Evolutionary conservation across 2,329 filamentous ascomycete genomes (phyloP).

Genomic region (Knoxdaviesia capensis): DNA sequence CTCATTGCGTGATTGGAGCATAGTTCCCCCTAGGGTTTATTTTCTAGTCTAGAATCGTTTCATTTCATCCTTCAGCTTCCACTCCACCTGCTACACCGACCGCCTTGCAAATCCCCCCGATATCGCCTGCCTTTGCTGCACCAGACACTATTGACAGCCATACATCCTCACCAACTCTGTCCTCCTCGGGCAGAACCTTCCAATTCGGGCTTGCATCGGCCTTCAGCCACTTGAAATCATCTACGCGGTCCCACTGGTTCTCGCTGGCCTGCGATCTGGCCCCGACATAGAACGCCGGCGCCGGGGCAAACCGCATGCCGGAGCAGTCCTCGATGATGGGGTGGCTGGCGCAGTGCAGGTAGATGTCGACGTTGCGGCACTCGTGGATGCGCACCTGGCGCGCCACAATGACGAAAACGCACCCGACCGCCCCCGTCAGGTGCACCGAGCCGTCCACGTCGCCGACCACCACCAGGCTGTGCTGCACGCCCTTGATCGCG

Average conservation of each 20-base stretch:
- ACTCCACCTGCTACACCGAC: too few species aligned
- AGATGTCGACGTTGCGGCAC: conserved; percentile 61
- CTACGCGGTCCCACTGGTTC: conserved; percentile 76
- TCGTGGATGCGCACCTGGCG: conserved; percentile 90
- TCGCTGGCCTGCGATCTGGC: conserved; percentile 7
- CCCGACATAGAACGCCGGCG: conserved; percentile 47
- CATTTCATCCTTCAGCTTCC: too few species aligned
- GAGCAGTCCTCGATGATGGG: conserved; percentile 88
- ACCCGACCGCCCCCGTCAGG: conserved; percentile 53
- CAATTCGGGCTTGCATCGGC: conserved; percentile 75
- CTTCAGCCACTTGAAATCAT: conserved; percentile 97
- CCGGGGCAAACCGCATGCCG: conserved; percentile 56
- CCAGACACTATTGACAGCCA: conserved; percentile 54
- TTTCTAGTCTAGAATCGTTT: too few species aligned
- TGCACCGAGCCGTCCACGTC: conserved; percentile 65
- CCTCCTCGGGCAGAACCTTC: conserved; percentile 41
- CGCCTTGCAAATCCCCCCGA: too few species aligned
- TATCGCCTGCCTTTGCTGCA: too few species aligned
- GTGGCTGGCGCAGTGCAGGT: conserved; percentile 60
- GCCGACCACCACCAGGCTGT: conserved; percentile 59
- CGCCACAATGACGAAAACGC: conserved; percentile 58
- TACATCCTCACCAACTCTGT: conserved; percentile 37
- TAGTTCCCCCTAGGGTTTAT: too few species aligned
- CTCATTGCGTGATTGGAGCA: too few species aligned
- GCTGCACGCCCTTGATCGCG: conserved; percentile 44